A percentile compares a stretch with the other conserved stretches of the same genome.
Evolutionary conservation across 768 basidiomycete species (phyloP).

Genomic region (Termitomyces sp.): DNA sequence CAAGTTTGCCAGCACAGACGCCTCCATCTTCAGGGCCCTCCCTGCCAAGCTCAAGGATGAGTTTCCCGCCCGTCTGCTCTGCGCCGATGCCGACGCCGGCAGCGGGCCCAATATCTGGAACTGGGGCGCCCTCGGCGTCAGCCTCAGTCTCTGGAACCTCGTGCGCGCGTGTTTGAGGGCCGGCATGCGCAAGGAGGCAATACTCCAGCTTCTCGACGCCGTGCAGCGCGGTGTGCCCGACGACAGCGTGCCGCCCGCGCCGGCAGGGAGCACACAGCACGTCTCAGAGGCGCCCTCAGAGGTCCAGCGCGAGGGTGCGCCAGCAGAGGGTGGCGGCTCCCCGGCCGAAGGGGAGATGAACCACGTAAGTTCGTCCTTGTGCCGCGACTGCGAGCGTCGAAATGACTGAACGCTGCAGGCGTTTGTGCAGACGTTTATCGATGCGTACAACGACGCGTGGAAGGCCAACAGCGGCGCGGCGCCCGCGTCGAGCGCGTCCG

Average conservation of each 20-base stretch:
- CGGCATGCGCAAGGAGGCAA: conserved; percentile 58
- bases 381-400: neutral
- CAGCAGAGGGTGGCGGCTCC: neutral
- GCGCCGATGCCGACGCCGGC: conserved; percentile 53
- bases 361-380: neutral
- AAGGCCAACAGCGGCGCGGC: conserved; percentile 44
- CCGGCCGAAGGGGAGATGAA: neutral
- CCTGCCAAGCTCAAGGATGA: conserved; percentile 67
- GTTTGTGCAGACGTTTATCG: conserved; percentile 33
- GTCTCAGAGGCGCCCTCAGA: neutral
- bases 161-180: conserved; percentile 52
- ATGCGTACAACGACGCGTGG: conserved; percentile 60
- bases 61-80: conserved; percentile 61
- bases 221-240: conserved; percentile 52
- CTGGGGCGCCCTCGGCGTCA: conserved; percentile 74
- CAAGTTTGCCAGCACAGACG: conserved; percentile 67
- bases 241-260: conserved; percentile 16
- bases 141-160: conserved; percentile 67
- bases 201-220: conserved; percentile 50
- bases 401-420: conserved; percentile 8
- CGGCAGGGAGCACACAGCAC: neutral
- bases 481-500: conserved; percentile 18
- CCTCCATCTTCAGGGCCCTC: conserved; percentile 64
- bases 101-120: conserved; percentile 62
- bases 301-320: neutral